phyloP scores from a whole-genome alignment of 148 eudicot species.

The Fagopyrum esculentum region DNA sequence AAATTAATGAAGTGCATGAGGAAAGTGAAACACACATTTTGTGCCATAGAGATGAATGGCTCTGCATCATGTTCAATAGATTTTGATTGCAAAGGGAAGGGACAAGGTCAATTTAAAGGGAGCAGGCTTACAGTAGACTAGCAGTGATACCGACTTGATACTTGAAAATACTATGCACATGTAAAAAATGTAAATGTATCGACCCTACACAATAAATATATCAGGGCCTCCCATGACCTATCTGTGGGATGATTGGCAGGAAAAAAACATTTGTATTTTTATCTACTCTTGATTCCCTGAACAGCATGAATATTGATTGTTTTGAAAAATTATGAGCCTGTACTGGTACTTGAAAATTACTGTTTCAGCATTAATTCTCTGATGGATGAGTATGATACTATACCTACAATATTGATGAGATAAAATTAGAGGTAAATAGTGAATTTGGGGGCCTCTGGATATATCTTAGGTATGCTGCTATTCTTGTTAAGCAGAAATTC shows the following conservation, averaged over 20 bases:
- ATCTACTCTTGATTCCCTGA: not conserved
- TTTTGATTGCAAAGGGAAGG: conserved; percentile 7
- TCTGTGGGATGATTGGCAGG: not conserved
- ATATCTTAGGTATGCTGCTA: not conserved
- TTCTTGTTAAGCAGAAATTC: not conserved
- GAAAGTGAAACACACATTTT: not conserved
- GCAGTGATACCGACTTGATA: not conserved
- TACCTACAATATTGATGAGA: not conserved
- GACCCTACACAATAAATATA: conserved; percentile 6
- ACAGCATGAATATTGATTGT: not conserved
- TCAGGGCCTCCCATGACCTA: not conserved
- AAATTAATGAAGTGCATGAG: not conserved
- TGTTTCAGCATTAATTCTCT: not conserved
- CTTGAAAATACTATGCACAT: not conserved
- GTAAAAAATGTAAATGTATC: not conserved
- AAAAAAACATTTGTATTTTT: conserved; percentile 4
- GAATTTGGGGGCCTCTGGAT: not conserved
- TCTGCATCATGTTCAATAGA: not conserved
- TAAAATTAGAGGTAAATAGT: not conserved
- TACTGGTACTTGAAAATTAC: not conserved
- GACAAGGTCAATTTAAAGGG: conserved; percentile 6
- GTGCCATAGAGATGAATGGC: not conserved
- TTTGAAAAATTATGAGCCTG: not conserved
- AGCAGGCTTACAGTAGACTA: not conserved
- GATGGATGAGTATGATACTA: not conserved